Percentiles rank a stretch among this genome's conserved stretches.
phyloP scores from a whole-genome alignment of 1,284 basidiomycete genomes.

The Cerioporus squamosus region DNA sequence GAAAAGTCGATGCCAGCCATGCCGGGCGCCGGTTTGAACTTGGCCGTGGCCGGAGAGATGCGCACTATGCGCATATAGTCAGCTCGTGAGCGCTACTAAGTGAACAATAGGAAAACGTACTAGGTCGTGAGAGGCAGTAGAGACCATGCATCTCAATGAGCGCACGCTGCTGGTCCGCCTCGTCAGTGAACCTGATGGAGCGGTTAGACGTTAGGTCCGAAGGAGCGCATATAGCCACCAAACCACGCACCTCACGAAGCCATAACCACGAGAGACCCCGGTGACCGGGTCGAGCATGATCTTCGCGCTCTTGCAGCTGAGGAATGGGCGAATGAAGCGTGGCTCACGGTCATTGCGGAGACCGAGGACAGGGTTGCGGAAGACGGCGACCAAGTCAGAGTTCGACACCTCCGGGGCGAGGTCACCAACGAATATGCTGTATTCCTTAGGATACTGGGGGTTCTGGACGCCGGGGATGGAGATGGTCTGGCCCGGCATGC shows the following conservation, averaged over 20 bases:
- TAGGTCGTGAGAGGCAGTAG: conserved; percentile 83
- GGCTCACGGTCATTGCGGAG: conserved; percentile 80
- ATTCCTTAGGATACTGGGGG: conserved; percentile 78
- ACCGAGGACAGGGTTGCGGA: conserved; percentile 82
- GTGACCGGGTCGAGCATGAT: conserved; percentile 91
- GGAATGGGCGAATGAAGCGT: conserved; percentile 84
- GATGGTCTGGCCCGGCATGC: conserved; percentile 37
- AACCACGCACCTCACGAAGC: conserved; percentile 76
- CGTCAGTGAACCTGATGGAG: conserved; percentile 74
- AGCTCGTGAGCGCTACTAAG: conserved; percentile 3
- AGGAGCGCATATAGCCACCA: conserved; percentile 9
- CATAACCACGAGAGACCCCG: conserved; percentile 88
- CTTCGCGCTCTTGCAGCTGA: conserved; percentile 91
- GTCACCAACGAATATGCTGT: conserved; percentile 91
- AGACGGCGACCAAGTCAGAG: conserved; percentile 87
- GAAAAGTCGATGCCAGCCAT: conserved; percentile 49
- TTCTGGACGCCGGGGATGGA: conserved; percentile 39
- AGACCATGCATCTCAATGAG: conserved; percentile 90
- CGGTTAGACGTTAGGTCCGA: background rate
- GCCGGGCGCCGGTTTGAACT: conserved; percentile 69
- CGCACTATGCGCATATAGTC: conserved; percentile 59
- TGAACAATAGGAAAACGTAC: conserved; percentile 48
- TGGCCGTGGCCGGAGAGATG: conserved; percentile 87
- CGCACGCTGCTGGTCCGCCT: conserved; percentile 85
- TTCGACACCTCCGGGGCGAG: conserved; percentile 89